phyloP scores from a whole-genome alignment of 345 rosid genomes.

The Syzygium grande region DNA sequence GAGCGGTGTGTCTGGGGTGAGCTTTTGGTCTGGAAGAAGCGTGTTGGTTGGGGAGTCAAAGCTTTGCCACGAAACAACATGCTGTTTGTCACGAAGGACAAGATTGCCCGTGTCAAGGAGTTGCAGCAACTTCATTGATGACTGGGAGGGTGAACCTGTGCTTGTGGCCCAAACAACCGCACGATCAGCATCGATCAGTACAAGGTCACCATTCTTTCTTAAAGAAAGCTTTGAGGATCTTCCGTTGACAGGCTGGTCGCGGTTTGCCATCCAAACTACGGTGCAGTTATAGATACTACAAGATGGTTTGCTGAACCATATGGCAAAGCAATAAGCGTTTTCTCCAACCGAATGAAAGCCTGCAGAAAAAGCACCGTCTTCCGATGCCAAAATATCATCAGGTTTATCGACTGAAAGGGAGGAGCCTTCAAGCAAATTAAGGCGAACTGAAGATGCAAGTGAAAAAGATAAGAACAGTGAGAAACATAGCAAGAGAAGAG shows the following conservation, averaged over 20 bases:
- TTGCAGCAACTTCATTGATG: background rate
- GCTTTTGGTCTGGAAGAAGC: constrained; percentile 24
- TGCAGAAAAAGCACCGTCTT: constrained; percentile 1
- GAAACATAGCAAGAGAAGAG: background rate
- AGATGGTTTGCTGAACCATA: constrained; percentile 13
- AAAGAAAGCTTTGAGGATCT: constrained; percentile 19
- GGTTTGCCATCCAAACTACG: constrained; percentile 37
- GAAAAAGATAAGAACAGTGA: background rate
- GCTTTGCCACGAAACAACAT: constrained; percentile 17
- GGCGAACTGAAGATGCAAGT: background rate
- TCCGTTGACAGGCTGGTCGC: constrained; percentile 29
- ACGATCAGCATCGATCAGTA: constrained; percentile 7
- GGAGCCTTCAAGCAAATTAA: background rate
- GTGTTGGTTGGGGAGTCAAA: constrained; percentile 29
- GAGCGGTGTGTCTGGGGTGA: constrained; percentile 12
- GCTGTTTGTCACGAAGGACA: background rate
- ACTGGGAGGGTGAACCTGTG: background rate
- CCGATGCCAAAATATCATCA: background rate
- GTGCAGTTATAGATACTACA: background rate
- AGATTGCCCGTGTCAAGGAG: constrained; percentile 19
- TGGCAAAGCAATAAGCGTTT: constrained; percentile 15
- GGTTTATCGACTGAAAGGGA: background rate
- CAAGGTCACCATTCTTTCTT: background rate
- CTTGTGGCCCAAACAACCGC: constrained; percentile 4
- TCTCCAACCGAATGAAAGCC: constrained; percentile 13